phyloP scores from a whole-genome alignment of 2,329 filamentous ascomycete genomes.

The Magnaporthiopsis incrustans region DNA sequence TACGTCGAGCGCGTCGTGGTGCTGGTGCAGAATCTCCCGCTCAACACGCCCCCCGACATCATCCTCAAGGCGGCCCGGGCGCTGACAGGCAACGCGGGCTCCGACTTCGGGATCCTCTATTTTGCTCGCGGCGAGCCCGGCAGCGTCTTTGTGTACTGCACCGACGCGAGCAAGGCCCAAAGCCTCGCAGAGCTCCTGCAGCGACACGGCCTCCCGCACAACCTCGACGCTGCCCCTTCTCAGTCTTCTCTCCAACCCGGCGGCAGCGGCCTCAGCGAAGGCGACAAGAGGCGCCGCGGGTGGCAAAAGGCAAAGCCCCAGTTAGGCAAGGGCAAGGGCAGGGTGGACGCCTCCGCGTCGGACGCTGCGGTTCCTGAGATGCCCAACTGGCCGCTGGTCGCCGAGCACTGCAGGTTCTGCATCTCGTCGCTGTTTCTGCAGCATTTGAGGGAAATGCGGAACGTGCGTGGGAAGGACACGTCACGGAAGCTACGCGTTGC shows the following conservation, averaged over 20 bases:
- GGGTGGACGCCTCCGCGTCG: too few species aligned
- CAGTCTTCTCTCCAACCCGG: not conserved
- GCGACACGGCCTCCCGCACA: constrained; percentile 18
- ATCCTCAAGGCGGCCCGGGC: constrained; percentile 5
- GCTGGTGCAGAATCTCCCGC: not conserved
- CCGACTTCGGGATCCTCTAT: constrained; percentile 6
- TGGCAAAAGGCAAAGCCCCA: not conserved
- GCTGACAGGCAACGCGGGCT: not conserved
- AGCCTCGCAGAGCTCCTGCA: constrained; percentile 37
- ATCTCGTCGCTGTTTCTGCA: constrained; percentile 6
- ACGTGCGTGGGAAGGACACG: not conserved
- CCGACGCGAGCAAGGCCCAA: constrained; percentile 36
- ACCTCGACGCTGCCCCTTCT: not conserved
- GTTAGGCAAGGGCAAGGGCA: not conserved
- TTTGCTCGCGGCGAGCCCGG: constrained; percentile 3
- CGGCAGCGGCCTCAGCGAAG: not conserved
- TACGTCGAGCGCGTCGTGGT: constrained; percentile 7
- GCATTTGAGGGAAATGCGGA: constrained; percentile 3
- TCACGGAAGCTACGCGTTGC: not conserved
- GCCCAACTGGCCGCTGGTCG: not conserved
- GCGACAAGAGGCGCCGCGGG: not conserved
- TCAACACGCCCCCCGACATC: not conserved
- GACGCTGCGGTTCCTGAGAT: too few species aligned
- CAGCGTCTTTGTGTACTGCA: constrained; percentile 6
- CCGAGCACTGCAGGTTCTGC: constrained; percentile 4